Percentiles rank a stretch among this genome's conserved stretches.
phyloP scores from a whole-genome alignment of 257 asterid genomes.

The Nicotiana knightiana region DNA sequence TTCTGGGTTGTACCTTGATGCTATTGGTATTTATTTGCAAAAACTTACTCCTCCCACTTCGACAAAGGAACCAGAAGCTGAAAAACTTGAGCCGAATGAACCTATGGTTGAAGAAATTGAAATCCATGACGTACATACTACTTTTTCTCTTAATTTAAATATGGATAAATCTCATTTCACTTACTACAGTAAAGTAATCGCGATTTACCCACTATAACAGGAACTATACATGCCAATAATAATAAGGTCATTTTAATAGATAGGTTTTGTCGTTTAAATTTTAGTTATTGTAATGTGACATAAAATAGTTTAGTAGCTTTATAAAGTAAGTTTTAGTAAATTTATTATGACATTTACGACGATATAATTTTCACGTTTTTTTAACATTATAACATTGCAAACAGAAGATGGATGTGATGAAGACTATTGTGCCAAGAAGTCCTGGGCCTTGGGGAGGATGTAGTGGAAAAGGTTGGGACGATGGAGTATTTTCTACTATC shows the following conservation, averaged over 20 bases:
- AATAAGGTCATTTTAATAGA: no score
- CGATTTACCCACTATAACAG: no score
- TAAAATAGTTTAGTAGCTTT: no score
- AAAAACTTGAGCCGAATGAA: neutral
- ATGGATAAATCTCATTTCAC: neutral
- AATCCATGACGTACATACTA: neutral
- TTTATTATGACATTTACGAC: no score
- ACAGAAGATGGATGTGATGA: constrained; percentile 1
- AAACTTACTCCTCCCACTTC: neutral
- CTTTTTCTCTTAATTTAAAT: neutral
- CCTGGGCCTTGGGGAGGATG: constrained; percentile 18
- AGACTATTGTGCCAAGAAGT: constrained; percentile 2
- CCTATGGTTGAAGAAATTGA: neutral
- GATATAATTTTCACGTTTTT: no score
- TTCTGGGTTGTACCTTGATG: neutral
- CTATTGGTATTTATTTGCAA: constrained; percentile 15
- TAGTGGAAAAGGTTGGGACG: constrained; percentile 21
- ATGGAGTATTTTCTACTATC: constrained; percentile 14
- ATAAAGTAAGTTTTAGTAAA: no score
- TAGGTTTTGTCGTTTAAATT: no score
- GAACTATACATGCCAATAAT: no score
- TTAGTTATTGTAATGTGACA: no score
- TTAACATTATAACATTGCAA: neutral
- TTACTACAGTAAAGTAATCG: no score
- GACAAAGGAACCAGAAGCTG: neutral